Base-by-base conservation (phyloP, 2,329 filamentous ascomycete genomes). In the Aspergillus thermomutatus region DNA sequence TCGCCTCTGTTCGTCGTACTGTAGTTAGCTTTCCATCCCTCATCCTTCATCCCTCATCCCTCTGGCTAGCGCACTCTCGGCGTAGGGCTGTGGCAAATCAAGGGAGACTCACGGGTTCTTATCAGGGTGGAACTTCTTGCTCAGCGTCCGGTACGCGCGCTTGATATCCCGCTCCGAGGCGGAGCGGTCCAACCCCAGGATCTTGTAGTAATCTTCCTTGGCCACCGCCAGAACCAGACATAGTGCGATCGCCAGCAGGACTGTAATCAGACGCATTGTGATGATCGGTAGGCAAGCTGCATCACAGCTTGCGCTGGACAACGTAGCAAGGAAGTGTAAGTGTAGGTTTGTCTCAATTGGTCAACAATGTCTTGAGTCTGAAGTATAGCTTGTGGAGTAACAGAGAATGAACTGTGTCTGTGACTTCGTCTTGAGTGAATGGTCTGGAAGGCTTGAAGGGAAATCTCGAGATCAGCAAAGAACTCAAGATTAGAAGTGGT, bases 101-200 rank as follows among this genome's bases (percentile, higher is more conserved):
- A n/a, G 5, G 47, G 54, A 19, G 17, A 79, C 89, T 68, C 83
- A 94, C 88, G 93, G 92, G 68, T 97, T 97, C 83, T 99, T 99
- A 77, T 99, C 94, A 3, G 94, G 94, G 71, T 99, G 94, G 74
- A 84, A 97, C 74, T 95, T 96, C 77, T 97, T 97, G 79, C 90
- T 95, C 10, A 99, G 82, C 58, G 86, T 87, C 58, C 92, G 86
- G 76, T 99, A 99, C 23, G 94, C 92, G 48, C 90, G 89, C 77
- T 99, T 99, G 72, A 99, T 88, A 68, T 97, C 89, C 69, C 87
- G 87, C 53, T 96, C 92, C 49, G 85, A 87, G 17, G 93, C 93
- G 58, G 87, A 81, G 69, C 86, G 91, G 69, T 88, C 84, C 61
- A 99, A 78, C 54, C 89, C 91, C 26, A 99, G 85, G 57, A 96